Evolutionary conservation across 805 yeast species (phyloP), one percentile per base, ranked within the genome.

Genomic region (Brettanomyces custersianus): DNA sequence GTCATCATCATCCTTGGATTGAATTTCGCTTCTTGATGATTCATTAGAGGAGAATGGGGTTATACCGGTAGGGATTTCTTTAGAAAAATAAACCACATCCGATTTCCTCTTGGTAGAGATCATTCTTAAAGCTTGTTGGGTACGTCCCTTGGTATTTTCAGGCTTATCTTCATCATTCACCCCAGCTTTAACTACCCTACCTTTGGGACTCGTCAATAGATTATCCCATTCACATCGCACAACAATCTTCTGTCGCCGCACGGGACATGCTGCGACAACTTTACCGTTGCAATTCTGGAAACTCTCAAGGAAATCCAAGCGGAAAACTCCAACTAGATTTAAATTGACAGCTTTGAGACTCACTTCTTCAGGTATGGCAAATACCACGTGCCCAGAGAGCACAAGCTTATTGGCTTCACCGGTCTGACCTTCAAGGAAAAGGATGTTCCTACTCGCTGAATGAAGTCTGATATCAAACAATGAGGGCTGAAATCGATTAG

Each of bases 141-240:
- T 3, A 11, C n/a, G n/a, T 29, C 18, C 9, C 31, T 30, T 12
- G 28, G 19, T 15, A 30, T 12, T 5, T 5, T 20, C 16, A 11
- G 21, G 2, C 12, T 30, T 13, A 6, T 30, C 15, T 20, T 17
- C 35, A 33, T 19, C 66, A 66, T 12, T 71, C 70, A 42, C 66
- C 68, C 60, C 54, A 3, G 74, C 73, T 34, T 49, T 57, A 6
- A 44, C 38, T 4, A 70, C 49, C 3, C 33, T 41, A 2, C 76
- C 77, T 4, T 59, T 52, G 1, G 61, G 48, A 29, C 49, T 44
- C 11, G 62, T 59, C 29, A 72, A 52, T 24, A 72, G 51, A 41
- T 72, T 72, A 33, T 57, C 54, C 78, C 78, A 72, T 13, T 60
- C 65, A 19, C 63, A 69, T 20, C 57, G 52, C 31, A 72, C 43